Evolutionary conservation across 345 rosid species (phyloP).

Genomic region (Hirschfeldia incana): DNA sequence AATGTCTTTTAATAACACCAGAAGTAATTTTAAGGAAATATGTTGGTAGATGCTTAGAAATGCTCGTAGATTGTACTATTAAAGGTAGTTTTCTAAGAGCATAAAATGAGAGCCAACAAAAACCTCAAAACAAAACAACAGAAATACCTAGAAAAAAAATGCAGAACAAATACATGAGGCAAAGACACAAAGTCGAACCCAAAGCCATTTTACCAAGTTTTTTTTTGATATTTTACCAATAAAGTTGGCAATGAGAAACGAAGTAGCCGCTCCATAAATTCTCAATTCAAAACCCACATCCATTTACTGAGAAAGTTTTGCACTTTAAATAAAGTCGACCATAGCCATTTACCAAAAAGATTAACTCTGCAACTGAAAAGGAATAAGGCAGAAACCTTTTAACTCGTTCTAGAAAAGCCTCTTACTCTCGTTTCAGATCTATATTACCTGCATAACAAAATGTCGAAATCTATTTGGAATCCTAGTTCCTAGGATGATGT

Average conservation of each 20-base stretch:
- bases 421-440: slow-evolving; percentile 23
- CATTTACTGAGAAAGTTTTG: slow-evolving; percentile 17
- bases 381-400: slow-evolving; percentile 4
- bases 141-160: not conserved
- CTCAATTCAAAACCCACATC: slow-evolving; percentile 1
- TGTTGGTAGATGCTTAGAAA: not conserved
- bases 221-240: not conserved
- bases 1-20: not conserved
- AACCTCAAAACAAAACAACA: not conserved
- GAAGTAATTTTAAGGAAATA: not conserved
- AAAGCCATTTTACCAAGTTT: slow-evolving; percentile 4
- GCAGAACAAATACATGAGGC: slow-evolving; percentile 5
- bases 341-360: slow-evolving; percentile 17
- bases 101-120: slow-evolving; percentile 17
- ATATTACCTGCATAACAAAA: slow-evolving; percentile 2
- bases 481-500: slow-evolving; percentile 20
- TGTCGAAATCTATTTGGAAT: slow-evolving; percentile 16
- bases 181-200: slow-evolving; percentile 15
- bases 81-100: not conserved
- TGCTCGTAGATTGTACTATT: not conserved
- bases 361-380: not conserved
- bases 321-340: slow-evolving; percentile 20
- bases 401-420: not conserved
- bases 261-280: slow-evolving; percentile 1
- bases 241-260: slow-evolving; percentile 7